phyloP scores from a whole-genome alignment of 768 basidiomycete species.

The Termitomyces sp. region DNA sequence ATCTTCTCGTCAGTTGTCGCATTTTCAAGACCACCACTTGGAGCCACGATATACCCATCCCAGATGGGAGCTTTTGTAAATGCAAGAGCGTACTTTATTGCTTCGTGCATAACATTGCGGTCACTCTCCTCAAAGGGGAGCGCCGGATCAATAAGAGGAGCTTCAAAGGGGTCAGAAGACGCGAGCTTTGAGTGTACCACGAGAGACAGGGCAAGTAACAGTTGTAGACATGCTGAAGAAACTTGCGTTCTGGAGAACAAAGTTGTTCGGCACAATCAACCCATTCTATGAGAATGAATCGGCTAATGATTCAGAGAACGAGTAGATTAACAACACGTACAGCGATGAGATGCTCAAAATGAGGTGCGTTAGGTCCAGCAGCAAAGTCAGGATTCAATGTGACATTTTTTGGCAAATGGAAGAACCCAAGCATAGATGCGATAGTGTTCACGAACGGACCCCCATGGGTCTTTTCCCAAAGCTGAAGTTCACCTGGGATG shows the following conservation, averaged over 20 bases:
- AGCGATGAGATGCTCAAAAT: constrained; percentile 12
- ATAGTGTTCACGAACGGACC: constrained; percentile 12
- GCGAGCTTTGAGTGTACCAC: constrained; percentile 3
- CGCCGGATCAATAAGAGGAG: constrained; percentile 4
- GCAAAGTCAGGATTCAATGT: constrained; percentile 21
- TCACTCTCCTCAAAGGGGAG: constrained; percentile 7
- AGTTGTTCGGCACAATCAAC: not conserved
- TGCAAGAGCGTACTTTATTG: constrained; percentile 1
- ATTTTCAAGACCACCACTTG: constrained; percentile 15
- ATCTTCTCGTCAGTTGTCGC: constrained; percentile 20
- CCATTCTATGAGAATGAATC: constrained; percentile 1
- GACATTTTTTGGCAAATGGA: constrained; percentile 19
- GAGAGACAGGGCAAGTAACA: constrained; percentile 23
- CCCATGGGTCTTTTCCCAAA: not conserved
- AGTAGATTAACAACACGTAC: not conserved
- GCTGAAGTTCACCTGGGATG: not conserved
- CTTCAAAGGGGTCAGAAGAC: constrained; percentile 9
- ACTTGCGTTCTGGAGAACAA: constrained; percentile 8
- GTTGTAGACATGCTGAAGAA: constrained; percentile 16
- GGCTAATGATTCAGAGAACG: no score
- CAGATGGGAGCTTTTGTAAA: constrained; percentile 3
- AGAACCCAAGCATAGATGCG: constrained; percentile 18
- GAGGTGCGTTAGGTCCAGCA: constrained; percentile 18
- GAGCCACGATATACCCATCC: constrained; percentile 6
- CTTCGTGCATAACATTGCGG: not conserved